Base-by-base conservation (phyloP, 768 basidiomycete genomes). In the Pisolithus albus region DNA sequence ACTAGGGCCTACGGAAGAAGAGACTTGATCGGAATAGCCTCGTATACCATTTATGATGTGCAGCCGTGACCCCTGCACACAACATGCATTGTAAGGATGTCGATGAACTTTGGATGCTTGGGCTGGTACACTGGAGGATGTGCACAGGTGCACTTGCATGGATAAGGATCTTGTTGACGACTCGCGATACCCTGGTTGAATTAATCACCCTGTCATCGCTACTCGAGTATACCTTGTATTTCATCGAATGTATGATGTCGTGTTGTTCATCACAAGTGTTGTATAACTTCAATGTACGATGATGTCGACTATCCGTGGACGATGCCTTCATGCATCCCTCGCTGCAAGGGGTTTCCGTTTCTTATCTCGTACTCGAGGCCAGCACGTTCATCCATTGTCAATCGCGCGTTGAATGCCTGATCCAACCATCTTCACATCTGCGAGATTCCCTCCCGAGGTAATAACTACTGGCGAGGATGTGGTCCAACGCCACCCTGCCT, bases 11-110 rank as follows among this genome's bases (percentile, higher is more conserved):
- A 56, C 58, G 43, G 57, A 63, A 42, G 50, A 26, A 49, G 49
- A 52, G 57, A 55, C 58, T 54, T 64, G 19, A 58, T 44, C 37
- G 34, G 48, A 5, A 34, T 34, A 11, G 34, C 5, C 52, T 60
- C 23, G 61, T 59, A 13, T 71, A 74, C 3, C 71, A 72, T 57
- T 64, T 61, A 42, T 55, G 75, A 19, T 73, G 71, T 32, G 49
- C 36, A 37, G 34, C 30, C 48, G 41, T 26, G 38, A 5, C 34
- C 5, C 46, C 32, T 37, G 47, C 47, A 48, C 28, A 28, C n/a
- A n/a, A 5, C 23, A 11, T 16, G 26, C 15, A 45, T 23, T 23
- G 23, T 42, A 52, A 49, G 32, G 37, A 50, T 23, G 42, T 24
- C 49, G 30, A 41, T 36, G 24, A 45, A 47, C 7, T 19, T 36